These are phyloP conservation scores for Neoarthrinium moseri DNA, from an alignment of 2,329 filamentous ascomycete species.

Conservation along the genomic window DNA sequence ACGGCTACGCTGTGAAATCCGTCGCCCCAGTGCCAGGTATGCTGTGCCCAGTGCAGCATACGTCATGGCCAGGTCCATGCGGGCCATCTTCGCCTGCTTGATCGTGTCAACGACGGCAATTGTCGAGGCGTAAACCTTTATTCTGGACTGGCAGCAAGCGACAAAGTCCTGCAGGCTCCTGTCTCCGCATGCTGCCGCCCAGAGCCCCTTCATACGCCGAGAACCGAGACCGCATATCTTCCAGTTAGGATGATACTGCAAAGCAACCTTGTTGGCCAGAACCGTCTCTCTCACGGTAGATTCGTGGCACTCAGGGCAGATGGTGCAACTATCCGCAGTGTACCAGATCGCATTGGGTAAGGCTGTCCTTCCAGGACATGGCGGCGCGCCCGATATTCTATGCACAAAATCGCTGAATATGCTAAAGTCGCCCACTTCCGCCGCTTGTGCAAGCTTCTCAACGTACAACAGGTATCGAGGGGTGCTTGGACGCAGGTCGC, in stretches of 20 bases:
- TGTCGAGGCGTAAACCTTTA: background rate
- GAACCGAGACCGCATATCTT: conserved; percentile 3
- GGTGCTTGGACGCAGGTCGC: background rate
- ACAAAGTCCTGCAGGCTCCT: conserved; percentile 1
- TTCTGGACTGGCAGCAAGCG: background rate
- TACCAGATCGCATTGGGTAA: background rate
- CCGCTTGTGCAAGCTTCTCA: conserved; percentile 1
- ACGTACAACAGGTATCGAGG: conserved; percentile 1
- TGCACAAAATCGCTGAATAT: background rate
- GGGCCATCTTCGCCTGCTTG: background rate
- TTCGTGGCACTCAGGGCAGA: conserved; percentile 8
- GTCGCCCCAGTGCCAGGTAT: background rate
- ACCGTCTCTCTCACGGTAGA: background rate
- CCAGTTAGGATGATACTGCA: background rate
- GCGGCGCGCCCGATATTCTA: background rate
- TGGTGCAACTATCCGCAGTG: background rate
- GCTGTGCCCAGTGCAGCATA: background rate
- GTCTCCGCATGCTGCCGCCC: background rate
- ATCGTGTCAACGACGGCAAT: background rate
- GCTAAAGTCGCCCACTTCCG: conserved; percentile 7
- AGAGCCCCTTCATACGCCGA: background rate
- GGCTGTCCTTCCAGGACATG: background rate
- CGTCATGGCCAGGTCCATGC: background rate
- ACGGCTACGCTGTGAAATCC: too few relatives aligned
- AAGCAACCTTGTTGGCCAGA: background rate